phyloP scores from a whole-genome alignment of 768 basidiomycete species.

The Psilocybe subaeruginosa region DNA sequence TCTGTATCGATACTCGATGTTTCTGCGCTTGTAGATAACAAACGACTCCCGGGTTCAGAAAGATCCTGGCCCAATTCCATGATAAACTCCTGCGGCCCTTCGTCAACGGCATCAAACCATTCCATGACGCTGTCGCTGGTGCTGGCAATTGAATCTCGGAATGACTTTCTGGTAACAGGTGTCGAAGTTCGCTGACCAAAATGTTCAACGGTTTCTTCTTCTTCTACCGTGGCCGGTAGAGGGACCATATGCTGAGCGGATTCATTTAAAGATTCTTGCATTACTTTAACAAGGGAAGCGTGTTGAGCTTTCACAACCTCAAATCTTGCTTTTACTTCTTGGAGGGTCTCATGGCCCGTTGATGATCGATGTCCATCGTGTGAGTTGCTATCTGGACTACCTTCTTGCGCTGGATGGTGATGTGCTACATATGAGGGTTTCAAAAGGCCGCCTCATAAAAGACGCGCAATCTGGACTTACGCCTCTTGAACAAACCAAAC shows the following conservation, averaged over 20 bases:
- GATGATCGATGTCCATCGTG: constrained; percentile 16
- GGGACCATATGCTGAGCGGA: constrained; percentile 29
- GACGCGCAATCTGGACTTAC: constrained; percentile 33
- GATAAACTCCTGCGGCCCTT: constrained; percentile 73
- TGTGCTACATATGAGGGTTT: constrained; percentile 13
- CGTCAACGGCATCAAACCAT: constrained; percentile 81
- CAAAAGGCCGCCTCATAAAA: neutral
- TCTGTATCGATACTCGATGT: constrained; percentile 60
- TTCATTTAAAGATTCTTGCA: constrained; percentile 36
- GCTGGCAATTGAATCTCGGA: constrained; percentile 50
- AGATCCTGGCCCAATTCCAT: constrained; percentile 48
- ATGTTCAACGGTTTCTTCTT: constrained; percentile 28
- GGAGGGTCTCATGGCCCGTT: constrained; percentile 25
- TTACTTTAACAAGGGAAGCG: constrained; percentile 46
- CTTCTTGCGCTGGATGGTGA: constrained; percentile 13
- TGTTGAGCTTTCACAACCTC: constrained; percentile 65
- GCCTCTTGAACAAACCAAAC: constrained; percentile 67
- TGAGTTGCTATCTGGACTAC: constrained; percentile 6
- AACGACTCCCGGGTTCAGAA: constrained; percentile 40
- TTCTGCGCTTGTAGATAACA: constrained; percentile 41
- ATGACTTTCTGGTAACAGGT: constrained; percentile 36
- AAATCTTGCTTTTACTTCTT: constrained; percentile 51
- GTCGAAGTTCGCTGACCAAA: constrained; percentile 11
- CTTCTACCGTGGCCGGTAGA: constrained; percentile 55
- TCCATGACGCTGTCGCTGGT: constrained; percentile 58